phyloP scores from a whole-genome alignment of 1,284 basidiomycete genomes.

The Cryptococcus maquisensis region DNA sequence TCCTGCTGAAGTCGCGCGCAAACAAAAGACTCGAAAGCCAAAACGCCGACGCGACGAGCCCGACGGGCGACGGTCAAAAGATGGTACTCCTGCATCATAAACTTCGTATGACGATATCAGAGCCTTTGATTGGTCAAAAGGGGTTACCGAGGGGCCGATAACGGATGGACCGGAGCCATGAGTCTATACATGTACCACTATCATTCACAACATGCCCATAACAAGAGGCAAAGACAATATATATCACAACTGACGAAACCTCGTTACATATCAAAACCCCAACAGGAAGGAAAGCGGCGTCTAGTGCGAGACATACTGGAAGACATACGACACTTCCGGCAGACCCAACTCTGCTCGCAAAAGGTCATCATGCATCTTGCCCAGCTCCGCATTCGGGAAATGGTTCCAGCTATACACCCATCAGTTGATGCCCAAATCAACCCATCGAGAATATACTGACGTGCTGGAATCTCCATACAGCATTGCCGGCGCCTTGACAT shows the following conservation, averaged over 20 bases:
- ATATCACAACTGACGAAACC: not conserved
- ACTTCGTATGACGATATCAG: too few species aligned
- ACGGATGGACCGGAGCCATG: too few species aligned
- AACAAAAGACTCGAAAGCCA: too few species aligned
- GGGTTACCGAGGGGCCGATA: too few species aligned
- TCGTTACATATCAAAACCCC: not conserved
- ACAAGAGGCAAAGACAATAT: not conserved
- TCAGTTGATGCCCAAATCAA: not conserved
- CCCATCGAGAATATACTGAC: conserved; percentile 55
- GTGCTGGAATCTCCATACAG: conserved; percentile 97
- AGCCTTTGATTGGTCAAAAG: too few species aligned
- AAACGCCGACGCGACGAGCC: too few species aligned
- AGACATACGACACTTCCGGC: conserved; percentile 83
- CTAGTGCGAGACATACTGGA: conserved; percentile 68
- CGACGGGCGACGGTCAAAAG: too few species aligned
- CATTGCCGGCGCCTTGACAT: conserved; percentile 75
- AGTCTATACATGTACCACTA: too few species aligned
- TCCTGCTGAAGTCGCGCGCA: too few species aligned
- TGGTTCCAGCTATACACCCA: conserved; percentile 81
- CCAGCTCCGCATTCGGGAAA: conserved; percentile 80
- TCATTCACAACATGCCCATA: not conserved
- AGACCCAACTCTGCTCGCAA: conserved; percentile 81
- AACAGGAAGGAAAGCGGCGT: not conserved
- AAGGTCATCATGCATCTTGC: conserved; percentile 91
- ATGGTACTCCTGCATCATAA: too few species aligned